Evolutionary conservation across 345 rosid species (phyloP), one percentile per base, ranked within the genome.

Genomic region (Boechera stricta): DNA sequence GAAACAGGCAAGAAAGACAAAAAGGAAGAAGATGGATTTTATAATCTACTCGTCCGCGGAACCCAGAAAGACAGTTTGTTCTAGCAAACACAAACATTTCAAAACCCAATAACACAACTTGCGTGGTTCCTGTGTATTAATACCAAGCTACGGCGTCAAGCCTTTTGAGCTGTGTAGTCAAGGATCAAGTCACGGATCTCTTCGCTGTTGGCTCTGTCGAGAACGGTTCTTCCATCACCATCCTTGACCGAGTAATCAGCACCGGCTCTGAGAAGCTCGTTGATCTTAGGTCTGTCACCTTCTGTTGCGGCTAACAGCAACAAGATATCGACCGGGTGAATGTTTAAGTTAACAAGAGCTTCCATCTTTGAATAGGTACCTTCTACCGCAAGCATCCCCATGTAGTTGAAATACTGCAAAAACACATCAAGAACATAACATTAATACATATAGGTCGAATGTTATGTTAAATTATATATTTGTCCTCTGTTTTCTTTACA

Each of bases 351-450:
- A 42, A 90, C 79, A 65, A 94, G 92, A 52, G 92, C 95, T 75
- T 91, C 96, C 97, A 94, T 94, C 83, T 91, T 90, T 55, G 86
- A 93, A 60, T 90, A 90, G 18, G 98, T 29, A 5, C 96, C 98
- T 79, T 94, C 94, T 7, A 91, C 97, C 0, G 96, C 97, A 73
- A 94, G 94, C 97, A 91, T 91, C 16, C 97, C 97, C 97, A 94
- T 94, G 80, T 91, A 90, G 80, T 94, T 90, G 77, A 94, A 94
- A 79, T 90, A 89, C 94, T 90, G 89, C 86, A 85, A 10, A 49
- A 24, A 24, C 49, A 11, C 33, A 61, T 16, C 32, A 68, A 6
- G 21, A 47, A 18, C 32, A 13, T 10, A 74, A 15, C 44, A 38
- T 67, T 42, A 54, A 31, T 53, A 54, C 41, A 39, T 10, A 31